Percentiles rank a stretch among this genome's conserved stretches.
Evolutionary conservation across 768 basidiomycete genomes (phyloP).

Genomic region (Termitomyces sp.): DNA sequence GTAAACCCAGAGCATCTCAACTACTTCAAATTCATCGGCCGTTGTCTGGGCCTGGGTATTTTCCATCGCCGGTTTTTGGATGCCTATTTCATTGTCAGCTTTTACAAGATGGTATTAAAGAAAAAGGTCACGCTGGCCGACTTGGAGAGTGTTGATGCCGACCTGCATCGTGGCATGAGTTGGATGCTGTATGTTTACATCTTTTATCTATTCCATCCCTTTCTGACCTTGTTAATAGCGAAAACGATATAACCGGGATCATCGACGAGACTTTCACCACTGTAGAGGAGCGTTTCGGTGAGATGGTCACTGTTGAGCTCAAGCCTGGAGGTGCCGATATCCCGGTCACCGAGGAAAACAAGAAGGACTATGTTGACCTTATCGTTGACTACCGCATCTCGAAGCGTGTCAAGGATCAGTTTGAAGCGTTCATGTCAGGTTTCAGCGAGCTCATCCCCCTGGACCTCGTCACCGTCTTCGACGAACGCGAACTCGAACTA

Average conservation of each 20-base stretch:
- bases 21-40: slow-evolving; percentile 99
- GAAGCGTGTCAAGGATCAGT: slow-evolving; percentile 96
- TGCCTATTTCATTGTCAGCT: slow-evolving; percentile 98
- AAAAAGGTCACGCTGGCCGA: slow-evolving; percentile 95
- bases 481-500: slow-evolving; percentile 95
- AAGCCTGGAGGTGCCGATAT: slow-evolving; percentile 85
- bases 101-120: slow-evolving; percentile 99
- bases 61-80: slow-evolving; percentile 99
- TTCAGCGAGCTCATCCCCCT: slow-evolving; percentile 99
- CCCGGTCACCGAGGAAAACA: slow-evolving; percentile 94
- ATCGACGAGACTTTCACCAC: slow-evolving; percentile 98
- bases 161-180: slow-evolving; percentile 89
- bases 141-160: slow-evolving; percentile 94
- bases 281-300: slow-evolving; percentile 96
- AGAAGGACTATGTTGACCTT: slow-evolving; percentile 95
- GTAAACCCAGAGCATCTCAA: slow-evolving; percentile 99
- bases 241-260: slow-evolving; percentile 97
- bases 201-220: neutral
- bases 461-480: slow-evolving; percentile 97
- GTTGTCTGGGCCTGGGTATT: slow-evolving; percentile 92
- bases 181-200: slow-evolving; percentile 91
- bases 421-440: slow-evolving; percentile 99
- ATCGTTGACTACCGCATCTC: slow-evolving; percentile 98
- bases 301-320: slow-evolving; percentile 95
- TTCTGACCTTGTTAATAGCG: slow-evolving; percentile 42